phyloP scores from a whole-genome alignment of 768 basidiomycete species.

The Lentinula boryana region DNA sequence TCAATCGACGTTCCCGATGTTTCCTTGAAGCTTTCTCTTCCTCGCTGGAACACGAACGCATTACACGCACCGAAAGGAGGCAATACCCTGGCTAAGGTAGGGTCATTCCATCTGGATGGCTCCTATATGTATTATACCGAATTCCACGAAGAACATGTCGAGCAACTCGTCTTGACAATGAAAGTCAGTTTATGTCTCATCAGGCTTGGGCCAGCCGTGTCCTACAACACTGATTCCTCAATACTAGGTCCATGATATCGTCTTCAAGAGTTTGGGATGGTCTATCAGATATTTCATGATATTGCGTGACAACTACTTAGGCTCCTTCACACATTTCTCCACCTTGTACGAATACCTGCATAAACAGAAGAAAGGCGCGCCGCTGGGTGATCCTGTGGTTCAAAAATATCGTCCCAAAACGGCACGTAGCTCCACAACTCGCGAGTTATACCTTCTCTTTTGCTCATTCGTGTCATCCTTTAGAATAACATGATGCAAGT shows the following conservation, averaged over 20 bases:
- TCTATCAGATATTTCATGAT: conserved; percentile 84
- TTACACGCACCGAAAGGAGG: conserved; percentile 59
- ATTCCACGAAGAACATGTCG: conserved; percentile 64
- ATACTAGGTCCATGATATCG: conserved; percentile 27
- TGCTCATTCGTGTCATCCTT: not conserved
- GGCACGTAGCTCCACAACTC: conserved; percentile 31
- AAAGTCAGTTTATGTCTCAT: conserved; percentile 34
- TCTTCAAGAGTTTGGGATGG: conserved; percentile 81
- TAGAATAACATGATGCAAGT: conserved; percentile 85
- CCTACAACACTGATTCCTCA: not conserved
- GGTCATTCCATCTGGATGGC: conserved; percentile 51
- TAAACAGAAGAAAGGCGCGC: conserved; percentile 48
- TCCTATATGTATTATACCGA: conserved; percentile 73
- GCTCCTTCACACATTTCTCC: conserved; percentile 88
- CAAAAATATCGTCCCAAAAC: conserved; percentile 76
- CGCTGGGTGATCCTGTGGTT: conserved; percentile 76
- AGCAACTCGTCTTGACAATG: conserved; percentile 68
- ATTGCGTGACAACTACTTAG: conserved; percentile 90
- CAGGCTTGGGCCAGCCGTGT: not conserved
- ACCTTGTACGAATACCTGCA: conserved; percentile 83
- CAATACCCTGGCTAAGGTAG: conserved; percentile 56
- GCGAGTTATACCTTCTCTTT: not conserved
- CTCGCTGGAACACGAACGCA: conserved; percentile 85
- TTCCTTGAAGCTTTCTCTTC: conserved; percentile 57
- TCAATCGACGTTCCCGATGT: conserved; percentile 52